Evolutionary conservation across 2,329 filamentous ascomycete genomes (phyloP), one percentile per base, ranked within the genome.

Genomic region (Metarhizium guizhouense): DNA sequence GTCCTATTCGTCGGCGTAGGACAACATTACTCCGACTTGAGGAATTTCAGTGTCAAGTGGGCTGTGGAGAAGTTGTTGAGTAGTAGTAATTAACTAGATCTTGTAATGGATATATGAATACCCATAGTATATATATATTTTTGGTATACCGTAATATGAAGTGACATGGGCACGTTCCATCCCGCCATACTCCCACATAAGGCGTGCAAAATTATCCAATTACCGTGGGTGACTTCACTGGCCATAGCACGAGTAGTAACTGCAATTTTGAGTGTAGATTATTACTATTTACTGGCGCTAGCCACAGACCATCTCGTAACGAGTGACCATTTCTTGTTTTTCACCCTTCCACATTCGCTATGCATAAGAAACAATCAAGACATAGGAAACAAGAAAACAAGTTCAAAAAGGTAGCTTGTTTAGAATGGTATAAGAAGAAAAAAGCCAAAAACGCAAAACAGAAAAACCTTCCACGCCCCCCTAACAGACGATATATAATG

Each of bases 1-100:
- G 91, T 99, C 20, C 80, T 97, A 11, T 99, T 99, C 68, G 81
- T 99, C 62, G 94, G 82, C 56, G 83, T 86, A 32, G 84, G 84
- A 13, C 84, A 87, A 70, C 83, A 86, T 65, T 87, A 87, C 66
- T 85, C 81, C 45, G 84, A 87, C 65, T 73, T 87, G 58, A 78
- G 84, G 57, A 86, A 84, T 67, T 82, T 87, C 63, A 85, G 81
- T n/a, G 84, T 86, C 49, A 82, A 79, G 61, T 87, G 84, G 84
- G 84, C 83, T 1, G 83, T 87, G 6, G 81, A 85, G 67, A 86
- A 86, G 70, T 72, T 87, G 50, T 67, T 87, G 60, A 80, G 75
- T 63, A 79, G 75, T 63, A 79, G 68, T 63, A 72, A 68, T 57
- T 79, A 68, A 70, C 47, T 30, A 29, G 32, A 49, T 10, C 8